phyloP scores from a whole-genome alignment of 805 yeast genomes.

The Kazachstania africana region DNA sequence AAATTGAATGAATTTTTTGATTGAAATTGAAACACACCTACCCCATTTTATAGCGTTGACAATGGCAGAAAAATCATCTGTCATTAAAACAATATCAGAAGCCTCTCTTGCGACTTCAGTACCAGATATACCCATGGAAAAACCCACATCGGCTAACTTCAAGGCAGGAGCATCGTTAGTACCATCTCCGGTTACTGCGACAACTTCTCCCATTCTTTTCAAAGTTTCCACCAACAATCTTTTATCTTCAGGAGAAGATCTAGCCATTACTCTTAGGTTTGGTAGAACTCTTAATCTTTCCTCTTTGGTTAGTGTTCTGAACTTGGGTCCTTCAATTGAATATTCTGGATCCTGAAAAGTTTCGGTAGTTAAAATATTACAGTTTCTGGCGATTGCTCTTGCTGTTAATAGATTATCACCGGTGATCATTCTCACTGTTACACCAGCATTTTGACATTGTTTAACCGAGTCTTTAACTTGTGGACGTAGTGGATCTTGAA shows the following conservation, averaged over 20 bases:
- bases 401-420: slow-evolving; percentile 94
- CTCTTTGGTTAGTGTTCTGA: slow-evolving; percentile 50
- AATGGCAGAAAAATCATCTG: slow-evolving; percentile 87
- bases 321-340: slow-evolving; percentile 88
- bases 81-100: slow-evolving; percentile 82
- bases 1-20: slow-evolving; percentile 90
- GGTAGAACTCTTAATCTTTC: slow-evolving; percentile 60
- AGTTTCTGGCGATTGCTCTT: slow-evolving; percentile 73
- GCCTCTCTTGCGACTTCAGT: slow-evolving; percentile 99
- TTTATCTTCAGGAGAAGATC: slow-evolving; percentile 95
- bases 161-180: slow-evolving; percentile 98
- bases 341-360: slow-evolving; percentile 41
- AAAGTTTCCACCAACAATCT: slow-evolving; percentile 73
- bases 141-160: slow-evolving; percentile 94
- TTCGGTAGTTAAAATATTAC: slow-evolving; percentile 53
- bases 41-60: slow-evolving; percentile 99
- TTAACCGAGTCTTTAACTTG: slow-evolving; percentile 86
- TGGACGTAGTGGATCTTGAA: slow-evolving; percentile 85
- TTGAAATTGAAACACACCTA: slow-evolving; percentile 87
- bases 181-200: slow-evolving; percentile 99
- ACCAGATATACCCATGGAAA: slow-evolving; percentile 97
- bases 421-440: slow-evolving; percentile 92
- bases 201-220: slow-evolving; percentile 76
- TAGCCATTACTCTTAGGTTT: slow-evolving; percentile 69
- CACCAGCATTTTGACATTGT: slow-evolving; percentile 85